Evolutionary conservation across 495 filamentous ascomycete species (phyloP), one percentile per base, ranked within the genome.

Genomic region (Tuber calosporum): DNA sequence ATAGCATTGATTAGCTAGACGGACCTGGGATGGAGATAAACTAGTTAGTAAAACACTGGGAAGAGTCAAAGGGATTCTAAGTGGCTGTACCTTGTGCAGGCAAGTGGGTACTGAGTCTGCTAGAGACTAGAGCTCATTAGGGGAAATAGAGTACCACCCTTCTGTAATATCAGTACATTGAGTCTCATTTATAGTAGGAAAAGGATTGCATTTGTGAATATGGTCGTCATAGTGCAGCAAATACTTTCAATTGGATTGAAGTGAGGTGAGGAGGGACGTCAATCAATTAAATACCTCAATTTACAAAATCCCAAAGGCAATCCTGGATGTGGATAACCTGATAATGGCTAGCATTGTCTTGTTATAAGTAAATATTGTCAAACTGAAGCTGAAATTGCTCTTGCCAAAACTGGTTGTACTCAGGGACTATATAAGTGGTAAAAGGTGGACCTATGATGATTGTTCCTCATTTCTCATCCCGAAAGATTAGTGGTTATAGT

Each of bases 361-460:
- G 0, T 45, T 45, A 36, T 19, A 70, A 0, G 37, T 53, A 71
- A 20, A 71, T 43, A 71, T 71, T 39, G 19, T 71, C 69, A 0
- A 71, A 9, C 15, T n/a, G 22, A 11, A n/a, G 20, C 39, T 45
- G 39, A 45, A 6, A 38, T 38, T 38, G 37, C 6, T 38, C 37
- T 38, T 38, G 37, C 37, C 37, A 38, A 38, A 38, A 71, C 0
- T 45, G 45, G 40, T 66, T 58, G 3, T 58, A 58, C 38, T 71
- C 19, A 38, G 69, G 69, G 1, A 71, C 26, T 15, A 71, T 71
- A 69, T 69, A 8, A 30, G 67, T 34, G 39, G 41, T 70, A 67
- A 73, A 70, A 22, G 37, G 30, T 11, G 30, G 30, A 19, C 39
- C 41, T 30, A 15, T 71, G 22, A 71, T 38, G 37, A 6, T 38